Evolutionary conservation across 768 basidiomycete species (phyloP).

Genomic region (Panus rudis): DNA sequence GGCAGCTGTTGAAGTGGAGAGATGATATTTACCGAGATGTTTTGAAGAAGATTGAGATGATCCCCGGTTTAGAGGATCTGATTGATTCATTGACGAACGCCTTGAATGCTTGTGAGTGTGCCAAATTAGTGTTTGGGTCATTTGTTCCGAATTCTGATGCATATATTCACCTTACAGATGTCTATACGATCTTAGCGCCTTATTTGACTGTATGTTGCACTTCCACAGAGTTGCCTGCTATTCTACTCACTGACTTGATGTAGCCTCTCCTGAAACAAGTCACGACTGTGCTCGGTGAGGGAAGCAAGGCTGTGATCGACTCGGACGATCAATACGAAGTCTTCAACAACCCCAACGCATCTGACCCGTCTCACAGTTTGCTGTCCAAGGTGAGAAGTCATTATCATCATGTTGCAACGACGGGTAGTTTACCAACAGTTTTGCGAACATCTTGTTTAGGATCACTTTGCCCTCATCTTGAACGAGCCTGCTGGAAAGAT

Average conservation of each 20-base stretch:
- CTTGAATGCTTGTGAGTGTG: slow-evolving; percentile 53
- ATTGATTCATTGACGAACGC: slow-evolving; percentile 58
- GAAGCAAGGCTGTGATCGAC: slow-evolving; percentile 64
- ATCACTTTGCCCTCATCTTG: slow-evolving; percentile 64
- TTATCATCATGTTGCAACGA: not conserved
- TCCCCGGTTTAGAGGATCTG: slow-evolving; percentile 52
- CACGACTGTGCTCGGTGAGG: slow-evolving; percentile 48
- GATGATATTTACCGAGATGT: slow-evolving; percentile 52
- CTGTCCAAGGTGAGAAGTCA: slow-evolving; percentile 49
- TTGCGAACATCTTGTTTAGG: slow-evolving; percentile 28
- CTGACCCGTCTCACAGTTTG: slow-evolving; percentile 68
- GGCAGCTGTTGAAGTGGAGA: slow-evolving; percentile 55
- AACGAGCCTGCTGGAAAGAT: slow-evolving; percentile 75
- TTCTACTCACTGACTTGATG: not conserved
- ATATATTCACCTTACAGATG: slow-evolving; percentile 29
- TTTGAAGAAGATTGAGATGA: slow-evolving; percentile 51
- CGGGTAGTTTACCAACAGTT: not conserved
- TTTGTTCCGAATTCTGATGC: not conserved
- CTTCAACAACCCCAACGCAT: slow-evolving; percentile 59
- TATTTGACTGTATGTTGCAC: slow-evolving; percentile 43
- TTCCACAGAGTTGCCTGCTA: not conserved
- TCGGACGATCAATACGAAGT: slow-evolving; percentile 65
- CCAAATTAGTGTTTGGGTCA: not conserved
- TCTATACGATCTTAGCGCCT: slow-evolving; percentile 63
- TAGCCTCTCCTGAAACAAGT: slow-evolving; percentile 59